phyloP scores from a whole-genome alignment of 2,329 filamentous ascomycete species.

The Colletotrichum australisinense region DNA sequence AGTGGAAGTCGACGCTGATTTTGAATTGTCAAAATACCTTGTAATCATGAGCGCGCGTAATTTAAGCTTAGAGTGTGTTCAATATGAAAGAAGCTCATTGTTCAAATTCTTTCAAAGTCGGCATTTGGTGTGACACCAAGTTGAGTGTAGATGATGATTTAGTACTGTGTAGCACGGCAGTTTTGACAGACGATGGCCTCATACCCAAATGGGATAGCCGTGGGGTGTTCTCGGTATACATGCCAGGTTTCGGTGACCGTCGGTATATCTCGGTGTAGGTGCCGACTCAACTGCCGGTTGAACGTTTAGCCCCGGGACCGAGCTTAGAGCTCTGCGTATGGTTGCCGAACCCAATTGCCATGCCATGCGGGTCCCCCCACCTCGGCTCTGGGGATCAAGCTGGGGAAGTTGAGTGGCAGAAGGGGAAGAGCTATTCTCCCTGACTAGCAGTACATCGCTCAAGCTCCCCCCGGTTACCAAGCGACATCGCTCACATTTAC shows the following conservation, averaged over 20 bases:
- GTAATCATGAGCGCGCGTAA: not conserved
- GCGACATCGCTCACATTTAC: constrained; percentile 30
- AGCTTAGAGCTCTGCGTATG: not conserved
- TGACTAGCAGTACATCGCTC: constrained; percentile 22
- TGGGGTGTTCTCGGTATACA: too few species aligned
- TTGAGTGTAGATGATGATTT: not conserved
- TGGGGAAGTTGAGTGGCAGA: constrained; percentile 20
- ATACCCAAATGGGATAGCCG: not conserved
- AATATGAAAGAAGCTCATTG: not conserved
- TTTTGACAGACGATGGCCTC: not conserved
- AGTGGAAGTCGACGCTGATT: not conserved
- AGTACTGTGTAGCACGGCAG: not conserved
- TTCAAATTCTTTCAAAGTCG: not conserved
- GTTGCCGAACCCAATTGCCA: constrained; percentile 36
- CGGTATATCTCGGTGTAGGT: not conserved
- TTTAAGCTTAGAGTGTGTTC: not conserved
- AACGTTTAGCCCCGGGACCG: constrained; percentile 29
- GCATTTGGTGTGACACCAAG: not conserved
- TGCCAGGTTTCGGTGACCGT: not conserved
- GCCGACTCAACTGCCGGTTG: not conserved
- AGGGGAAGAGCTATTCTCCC: constrained; percentile 34
- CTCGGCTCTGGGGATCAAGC: constrained; percentile 26
- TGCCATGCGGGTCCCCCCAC: constrained; percentile 28
- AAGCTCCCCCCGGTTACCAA: constrained; percentile 21
- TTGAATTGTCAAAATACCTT: not conserved